Evolutionary conservation across 1,284 basidiomycete genomes (phyloP).

Genomic region (Chiua sp.): DNA sequence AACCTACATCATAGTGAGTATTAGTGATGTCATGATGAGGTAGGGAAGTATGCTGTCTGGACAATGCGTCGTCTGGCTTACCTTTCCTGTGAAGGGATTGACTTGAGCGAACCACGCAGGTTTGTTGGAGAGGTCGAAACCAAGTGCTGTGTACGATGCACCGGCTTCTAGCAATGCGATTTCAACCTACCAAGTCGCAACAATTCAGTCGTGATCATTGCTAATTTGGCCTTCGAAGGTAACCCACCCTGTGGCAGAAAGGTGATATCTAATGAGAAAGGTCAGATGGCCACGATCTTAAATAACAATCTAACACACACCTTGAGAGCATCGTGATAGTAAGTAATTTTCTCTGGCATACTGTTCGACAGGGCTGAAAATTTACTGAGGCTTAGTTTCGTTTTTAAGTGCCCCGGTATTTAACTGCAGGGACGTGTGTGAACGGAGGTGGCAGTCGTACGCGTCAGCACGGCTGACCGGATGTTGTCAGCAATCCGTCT

Average conservation of each 20-base stretch:
- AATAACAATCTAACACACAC: neutral
- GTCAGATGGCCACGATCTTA: neutral
- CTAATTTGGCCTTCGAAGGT: too few relatives aligned
- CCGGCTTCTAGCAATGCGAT: conserved; percentile 21
- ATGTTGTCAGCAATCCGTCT: too few relatives aligned
- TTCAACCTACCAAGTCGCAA: conserved; percentile 16
- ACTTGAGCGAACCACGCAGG: conserved; percentile 19
- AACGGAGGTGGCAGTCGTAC: too few relatives aligned
- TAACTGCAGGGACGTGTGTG: too few relatives aligned
- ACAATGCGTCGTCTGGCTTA: neutral
- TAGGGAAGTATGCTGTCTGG: neutral
- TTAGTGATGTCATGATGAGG: too few relatives aligned
- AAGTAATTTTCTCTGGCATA: conserved; percentile 9
- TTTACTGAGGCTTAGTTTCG: too few relatives aligned
- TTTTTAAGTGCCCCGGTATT: too few relatives aligned
- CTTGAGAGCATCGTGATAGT: neutral
- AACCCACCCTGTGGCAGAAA: conserved; percentile 3
- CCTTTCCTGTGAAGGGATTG: conserved; percentile 23
- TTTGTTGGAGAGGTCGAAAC: conserved; percentile 13
- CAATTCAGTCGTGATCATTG: neutral
- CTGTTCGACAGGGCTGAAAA: neutral
- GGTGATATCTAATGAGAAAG: conserved; percentile 6
- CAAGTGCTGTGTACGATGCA: conserved; percentile 4
- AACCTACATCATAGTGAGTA: conserved; percentile 46
- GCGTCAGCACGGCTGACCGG: too few relatives aligned